Conservation (phyloP, 2,329 filamentous ascomycete species). For the Trichoderma brevicompactum region DNA sequence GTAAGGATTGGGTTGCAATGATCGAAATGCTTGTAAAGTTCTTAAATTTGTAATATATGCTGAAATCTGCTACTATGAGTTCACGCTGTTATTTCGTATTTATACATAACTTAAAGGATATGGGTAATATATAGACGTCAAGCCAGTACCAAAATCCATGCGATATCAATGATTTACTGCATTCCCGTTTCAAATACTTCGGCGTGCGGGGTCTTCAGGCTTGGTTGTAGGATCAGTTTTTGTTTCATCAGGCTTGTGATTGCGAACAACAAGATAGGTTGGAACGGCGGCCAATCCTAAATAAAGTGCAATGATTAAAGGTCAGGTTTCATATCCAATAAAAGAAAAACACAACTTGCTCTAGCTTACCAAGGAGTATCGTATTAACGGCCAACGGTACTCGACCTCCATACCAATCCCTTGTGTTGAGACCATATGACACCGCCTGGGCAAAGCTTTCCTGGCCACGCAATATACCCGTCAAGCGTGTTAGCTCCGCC, state of each 20-base stretch:
- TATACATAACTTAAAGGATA: too few relatives aligned
- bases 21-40: too few relatives aligned
- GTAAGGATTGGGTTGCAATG: too few relatives aligned
- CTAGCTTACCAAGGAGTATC: constrained; percentile 43
- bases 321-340: neutral
- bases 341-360: neutral
- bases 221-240: neutral
- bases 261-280: constrained; percentile 13
- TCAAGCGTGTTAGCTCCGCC: constrained; percentile 52
- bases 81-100: too few relatives aligned
- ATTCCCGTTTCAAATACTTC: neutral
- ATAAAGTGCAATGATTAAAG: neutral
- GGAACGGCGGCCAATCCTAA: constrained; percentile 19
- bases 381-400: constrained; percentile 48
- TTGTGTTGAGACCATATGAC: constrained; percentile 46
- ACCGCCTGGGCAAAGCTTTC: constrained; percentile 49
- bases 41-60: too few relatives aligned
- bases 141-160: too few relatives aligned
- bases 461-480: constrained; percentile 47
- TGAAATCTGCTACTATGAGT: too few relatives aligned
- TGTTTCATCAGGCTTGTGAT: neutral
- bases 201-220: neutral
- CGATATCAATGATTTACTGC: neutral
- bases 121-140: too few relatives aligned
- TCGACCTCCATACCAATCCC: constrained; percentile 44